phyloP scores from a whole-genome alignment of 2,329 filamentous ascomycete species.

The Curvularia verruculosa region DNA sequence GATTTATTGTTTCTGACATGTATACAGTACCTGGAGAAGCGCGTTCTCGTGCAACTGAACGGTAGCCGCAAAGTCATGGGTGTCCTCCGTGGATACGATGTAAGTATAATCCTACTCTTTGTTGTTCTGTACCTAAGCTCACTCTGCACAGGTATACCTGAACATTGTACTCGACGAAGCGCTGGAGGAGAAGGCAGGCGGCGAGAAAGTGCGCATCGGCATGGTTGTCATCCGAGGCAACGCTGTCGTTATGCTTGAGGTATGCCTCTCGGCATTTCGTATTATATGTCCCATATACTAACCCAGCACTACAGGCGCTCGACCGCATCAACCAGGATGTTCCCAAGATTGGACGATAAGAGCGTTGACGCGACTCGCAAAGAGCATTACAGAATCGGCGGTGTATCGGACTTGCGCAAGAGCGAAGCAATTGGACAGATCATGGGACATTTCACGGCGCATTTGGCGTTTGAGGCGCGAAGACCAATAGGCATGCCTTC shows the following conservation, averaged over 20 bases:
- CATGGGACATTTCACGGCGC: constrained; percentile 17
- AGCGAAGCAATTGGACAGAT: constrained; percentile 14
- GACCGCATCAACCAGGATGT: constrained; percentile 47
- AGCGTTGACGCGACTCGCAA: constrained; percentile 7
- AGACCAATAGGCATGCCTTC: constrained; percentile 28
- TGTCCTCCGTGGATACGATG: constrained; percentile 93
- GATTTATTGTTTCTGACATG: constrained; percentile 26
- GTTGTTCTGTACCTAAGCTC: neutral
- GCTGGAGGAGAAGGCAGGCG: constrained; percentile 89
- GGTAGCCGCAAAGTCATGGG: constrained; percentile 97
- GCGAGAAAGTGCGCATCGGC: constrained; percentile 87
- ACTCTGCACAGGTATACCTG: constrained; percentile 77
- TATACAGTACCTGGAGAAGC: constrained; percentile 94
- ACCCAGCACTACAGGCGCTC: constrained; percentile 34
- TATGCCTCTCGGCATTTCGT: constrained; percentile 8
- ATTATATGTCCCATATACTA: constrained; percentile 7
- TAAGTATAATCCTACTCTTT: constrained; percentile 54
- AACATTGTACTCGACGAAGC: constrained; percentile 98
- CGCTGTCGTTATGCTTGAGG: constrained; percentile 97
- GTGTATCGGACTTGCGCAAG: constrained; percentile 1
- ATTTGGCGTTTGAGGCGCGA: constrained; percentile 32
- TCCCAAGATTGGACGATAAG: constrained; percentile 41
- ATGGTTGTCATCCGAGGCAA: constrained; percentile 98
- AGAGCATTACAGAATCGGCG: neutral
- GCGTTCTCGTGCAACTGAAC: constrained; percentile 96